phyloP scores from a whole-genome alignment of 768 basidiomycete species.

The Crepidotus variabilis region DNA sequence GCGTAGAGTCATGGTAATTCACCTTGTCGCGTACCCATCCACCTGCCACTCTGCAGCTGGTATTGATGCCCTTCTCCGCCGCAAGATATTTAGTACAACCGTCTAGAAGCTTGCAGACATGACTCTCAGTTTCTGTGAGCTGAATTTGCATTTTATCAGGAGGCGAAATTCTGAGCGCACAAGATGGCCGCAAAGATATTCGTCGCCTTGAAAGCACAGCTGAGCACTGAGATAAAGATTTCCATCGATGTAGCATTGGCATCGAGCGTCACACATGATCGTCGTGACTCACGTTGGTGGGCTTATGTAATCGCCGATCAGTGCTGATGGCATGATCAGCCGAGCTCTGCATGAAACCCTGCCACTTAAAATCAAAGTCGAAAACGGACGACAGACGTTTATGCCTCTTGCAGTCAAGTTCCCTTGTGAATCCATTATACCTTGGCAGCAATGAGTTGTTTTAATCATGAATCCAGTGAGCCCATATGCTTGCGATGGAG shows the following conservation, averaged over 20 bases:
- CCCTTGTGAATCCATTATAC: not conserved
- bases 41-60: constrained; percentile 87
- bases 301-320: too few relatives aligned
- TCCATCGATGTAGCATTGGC: too few relatives aligned
- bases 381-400: not conserved
- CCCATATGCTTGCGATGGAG: constrained; percentile 54
- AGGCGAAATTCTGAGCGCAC: constrained; percentile 12
- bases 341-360: too few relatives aligned
- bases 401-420: not conserved
- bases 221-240: not conserved
- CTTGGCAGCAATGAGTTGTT: not conserved
- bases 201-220: not conserved
- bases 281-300: not conserved
- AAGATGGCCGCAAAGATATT: constrained; percentile 15
- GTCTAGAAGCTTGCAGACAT: constrained; percentile 75
- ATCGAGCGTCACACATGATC: too few relatives aligned
- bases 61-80: constrained; percentile 46
- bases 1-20: constrained; percentile 9
- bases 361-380: too few relatives aligned
- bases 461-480: not conserved
- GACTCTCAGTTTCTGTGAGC: constrained; percentile 65
- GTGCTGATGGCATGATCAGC: too few relatives aligned
- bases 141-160: constrained; percentile 37
- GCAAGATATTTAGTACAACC: constrained; percentile 63
- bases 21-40: constrained; percentile 99